Conservation (phyloP, 768 basidiomycete species). For the Lactarius vividus region DNA sequence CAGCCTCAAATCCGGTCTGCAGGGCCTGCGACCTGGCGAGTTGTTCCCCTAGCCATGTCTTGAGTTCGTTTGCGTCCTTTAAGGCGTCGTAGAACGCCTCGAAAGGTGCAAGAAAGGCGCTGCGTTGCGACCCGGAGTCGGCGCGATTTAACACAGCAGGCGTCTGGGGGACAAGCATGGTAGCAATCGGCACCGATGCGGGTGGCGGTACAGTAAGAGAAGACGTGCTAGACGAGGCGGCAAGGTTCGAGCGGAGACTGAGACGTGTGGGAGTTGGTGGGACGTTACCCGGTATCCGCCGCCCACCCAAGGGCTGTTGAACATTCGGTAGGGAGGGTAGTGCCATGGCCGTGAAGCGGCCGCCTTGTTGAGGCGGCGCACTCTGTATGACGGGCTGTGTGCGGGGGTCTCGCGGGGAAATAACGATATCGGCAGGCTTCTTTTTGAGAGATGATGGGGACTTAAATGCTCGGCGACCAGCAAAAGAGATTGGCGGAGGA, state of each 20-base stretch:
- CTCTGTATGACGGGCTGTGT: conserved; percentile 69
- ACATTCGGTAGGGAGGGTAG: conserved; percentile 27
- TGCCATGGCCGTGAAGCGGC: conserved; percentile 30
- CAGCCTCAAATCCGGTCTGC: conserved; percentile 53
- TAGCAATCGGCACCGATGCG: conserved; percentile 66
- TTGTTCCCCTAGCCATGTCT: conserved; percentile 73
- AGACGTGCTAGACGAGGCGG: conserved; percentile 24
- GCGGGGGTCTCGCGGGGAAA: conserved; percentile 61
- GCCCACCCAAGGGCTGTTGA: conserved; percentile 18
- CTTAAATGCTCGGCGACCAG: conserved; percentile 66
- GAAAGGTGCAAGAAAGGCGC: conserved; percentile 79
- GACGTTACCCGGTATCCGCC: conserved; percentile 26
- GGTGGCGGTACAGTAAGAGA: conserved; percentile 34
- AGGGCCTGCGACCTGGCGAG: conserved; percentile 60
- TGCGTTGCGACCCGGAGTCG: conserved; percentile 60
- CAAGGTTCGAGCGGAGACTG: conserved; percentile 29
- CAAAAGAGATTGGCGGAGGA: conserved; percentile 74
- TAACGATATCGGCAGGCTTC: conserved; percentile 78
- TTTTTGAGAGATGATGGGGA: conserved; percentile 49
- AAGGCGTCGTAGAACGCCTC: conserved; percentile 84
- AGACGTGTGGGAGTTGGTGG: conserved; percentile 29
- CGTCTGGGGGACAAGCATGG: conserved; percentile 63
- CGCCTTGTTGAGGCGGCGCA: conserved; percentile 65
- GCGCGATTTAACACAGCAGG: conserved; percentile 64
- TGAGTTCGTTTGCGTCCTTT: conserved; percentile 74